Evolutionary conservation across 306 rosid species (phyloP), one percentile per base, ranked within the genome.

Genomic region (Calophaca sinica): DNA sequence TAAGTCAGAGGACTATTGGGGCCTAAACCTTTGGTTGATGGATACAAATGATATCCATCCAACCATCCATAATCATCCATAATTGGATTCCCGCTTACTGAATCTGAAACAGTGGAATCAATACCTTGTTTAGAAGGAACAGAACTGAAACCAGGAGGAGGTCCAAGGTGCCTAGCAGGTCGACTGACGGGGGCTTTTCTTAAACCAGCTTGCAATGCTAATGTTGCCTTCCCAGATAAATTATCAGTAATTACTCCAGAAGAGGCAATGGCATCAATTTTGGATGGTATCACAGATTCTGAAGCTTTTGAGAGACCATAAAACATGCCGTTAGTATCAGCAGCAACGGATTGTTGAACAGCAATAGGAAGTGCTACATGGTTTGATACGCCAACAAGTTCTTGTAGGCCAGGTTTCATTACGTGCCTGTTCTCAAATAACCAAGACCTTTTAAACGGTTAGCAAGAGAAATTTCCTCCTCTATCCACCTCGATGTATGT

Each of bases 61-160:
- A 93, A 85, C 98, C 98, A 93, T 83, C 97, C 83, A 72, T 93
- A 93, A 76, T 93, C 97, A 72, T 93, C 98, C 87, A 91, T 55
- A 53, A 85, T 68, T 58, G 85, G 92, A 82, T 81, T 91, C 62
- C 77, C 96, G 72, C 81, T 86, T 41, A 78, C 59, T 26, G 73
- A 68, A 50, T 88, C 98, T n/a, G 88, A 79, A 54, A 79, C 78
- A 73, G 81, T 62, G 60, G 82, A 41, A 61, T 91, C 98, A 70
- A 85, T 80, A 9, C 76, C 83, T 73, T 79, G 93, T 57, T 89
- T 93, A n/a, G n/a, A n/a, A 14, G 87, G 87, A 70, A 88, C 80
- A 3, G 31, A 68, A 82, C 84, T 87, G 79, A 93, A 93, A 32
- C 98, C 98, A 14, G 98, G 98, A 51, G 98, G 98, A 28, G 97